Base-by-base conservation (phyloP, 345 rosid species). In the Geranium brycei region DNA sequence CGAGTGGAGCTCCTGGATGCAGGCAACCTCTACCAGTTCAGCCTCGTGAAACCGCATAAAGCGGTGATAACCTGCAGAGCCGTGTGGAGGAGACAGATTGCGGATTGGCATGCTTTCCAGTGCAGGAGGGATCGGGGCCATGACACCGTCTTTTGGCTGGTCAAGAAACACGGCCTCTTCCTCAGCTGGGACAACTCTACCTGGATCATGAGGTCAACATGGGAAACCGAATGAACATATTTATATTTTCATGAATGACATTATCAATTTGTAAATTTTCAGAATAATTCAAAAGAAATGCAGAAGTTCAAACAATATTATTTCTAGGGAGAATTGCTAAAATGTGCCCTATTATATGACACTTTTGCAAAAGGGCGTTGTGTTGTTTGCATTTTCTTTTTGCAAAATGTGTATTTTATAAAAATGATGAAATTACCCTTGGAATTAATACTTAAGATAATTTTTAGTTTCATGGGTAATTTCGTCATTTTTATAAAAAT, bases 111-210 rank as follows among this genome's bases (percentile, higher is more conserved):
- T 60, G 78, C 68, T 3, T 75, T 35, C 17, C 68, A 75, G 51
- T 74, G 72, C 0, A 13, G 57, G 1, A 57, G 78, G 62, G 78
- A 75, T 38, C 18, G 17, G 12, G 62, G 23, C 23, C 61, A 16
- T 17, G 3, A 14, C 4, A 40, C 28, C 0, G 71, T 75, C 3
- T 75, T 63, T 51, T 75, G 78, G 78, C 19, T 53, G 30, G 64
- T 70, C 3, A 70, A 61, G 57, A 38, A 57, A 4, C 41, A 57
- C 1, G 78, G 74, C 19, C 60, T 75, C 57, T 75, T 60, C 16
- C 66, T 63, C 4, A 68, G 78, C 40, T 67, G 69, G 71, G 75
- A 75, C 68, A 75, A 75, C 31, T 60, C 66, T 31, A 70, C 19
- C 23, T 70, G 78, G 78, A 63, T 67, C 53, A 61, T 7, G 32